Evolutionary conservation across 169 alveolate species (phyloP).

Genomic region (Blepharisma undulans): DNA sequence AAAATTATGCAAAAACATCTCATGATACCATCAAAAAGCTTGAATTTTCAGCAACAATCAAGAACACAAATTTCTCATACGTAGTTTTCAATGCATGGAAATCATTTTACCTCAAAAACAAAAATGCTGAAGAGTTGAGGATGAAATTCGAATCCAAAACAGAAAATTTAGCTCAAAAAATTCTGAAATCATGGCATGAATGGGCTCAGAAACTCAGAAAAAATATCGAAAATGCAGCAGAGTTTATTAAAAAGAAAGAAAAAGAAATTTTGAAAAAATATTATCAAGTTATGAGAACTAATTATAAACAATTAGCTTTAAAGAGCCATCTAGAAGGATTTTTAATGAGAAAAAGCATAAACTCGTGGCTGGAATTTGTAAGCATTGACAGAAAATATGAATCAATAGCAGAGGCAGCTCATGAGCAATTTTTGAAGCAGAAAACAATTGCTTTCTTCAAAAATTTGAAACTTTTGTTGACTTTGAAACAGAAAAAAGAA

Average conservation of each 20-base stretch:
- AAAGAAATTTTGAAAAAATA: neutral
- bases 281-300: neutral
- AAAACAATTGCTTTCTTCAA: neutral
- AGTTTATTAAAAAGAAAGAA: neutral
- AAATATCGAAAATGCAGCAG: neutral
- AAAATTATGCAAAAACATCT: neutral
- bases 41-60: neutral
- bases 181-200: neutral
- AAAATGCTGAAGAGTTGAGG: neutral
- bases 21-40: neutral
- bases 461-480: neutral
- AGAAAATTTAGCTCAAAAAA: neutral
- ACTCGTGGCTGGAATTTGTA: neutral
- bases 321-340: neutral
- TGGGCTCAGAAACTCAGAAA: neutral
- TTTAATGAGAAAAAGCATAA: neutral
- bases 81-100: neutral
- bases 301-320: neutral
- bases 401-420: neutral
- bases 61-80: neutral
- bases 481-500: neutral
- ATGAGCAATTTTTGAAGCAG: neutral
- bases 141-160: neutral
- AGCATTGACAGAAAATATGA: neutral
- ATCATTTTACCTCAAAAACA: neutral